phyloP scores from a whole-genome alignment of 2,329 filamentous ascomycete genomes.

The Penicillium hordei region DNA sequence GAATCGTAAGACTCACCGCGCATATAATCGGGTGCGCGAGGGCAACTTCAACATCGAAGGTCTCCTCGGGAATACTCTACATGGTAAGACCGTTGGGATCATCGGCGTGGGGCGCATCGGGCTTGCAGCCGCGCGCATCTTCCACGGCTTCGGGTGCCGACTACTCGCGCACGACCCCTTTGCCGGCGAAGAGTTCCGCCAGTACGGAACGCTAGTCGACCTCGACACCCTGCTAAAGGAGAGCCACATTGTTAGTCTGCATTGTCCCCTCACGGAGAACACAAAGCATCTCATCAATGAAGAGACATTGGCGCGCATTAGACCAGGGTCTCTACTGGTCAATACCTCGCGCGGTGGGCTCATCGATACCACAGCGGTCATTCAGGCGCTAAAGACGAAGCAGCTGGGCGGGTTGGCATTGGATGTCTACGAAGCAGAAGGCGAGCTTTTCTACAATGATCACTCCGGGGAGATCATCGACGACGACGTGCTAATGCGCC shows the following conservation, averaged over 20 bases:
- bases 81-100: conserved; percentile 66
- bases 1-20: conserved; percentile 66
- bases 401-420: conserved; percentile 63
- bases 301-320: conserved; percentile 55
- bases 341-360: conserved; percentile 67
- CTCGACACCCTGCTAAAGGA: conserved; percentile 56
- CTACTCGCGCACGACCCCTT: conserved; percentile 63
- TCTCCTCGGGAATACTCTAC: conserved; percentile 56
- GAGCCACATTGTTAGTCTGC: conserved; percentile 63
- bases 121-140: conserved; percentile 60
- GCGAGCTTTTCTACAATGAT: conserved; percentile 62
- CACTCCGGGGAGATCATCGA: conserved; percentile 65
- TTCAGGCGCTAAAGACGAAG: conserved; percentile 60
- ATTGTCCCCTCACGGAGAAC: conserved; percentile 62
- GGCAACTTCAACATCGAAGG: conserved; percentile 68
- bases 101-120: conserved; percentile 67
- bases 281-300: conserved; percentile 63
- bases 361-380: conserved; percentile 60
- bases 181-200: conserved; percentile 50
- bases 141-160: conserved; percentile 64
- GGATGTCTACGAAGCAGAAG: conserved; percentile 68
- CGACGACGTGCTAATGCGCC: conserved; percentile 64
- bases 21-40: conserved; percentile 67
- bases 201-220: conserved; percentile 53
- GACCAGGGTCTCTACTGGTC: conserved; percentile 60